A percentile compares a stretch with the other conserved stretches of the same genome.
phyloP scores from a whole-genome alignment of 2,329 filamentous ascomycete species.

The Fusarium verrucosum region DNA sequence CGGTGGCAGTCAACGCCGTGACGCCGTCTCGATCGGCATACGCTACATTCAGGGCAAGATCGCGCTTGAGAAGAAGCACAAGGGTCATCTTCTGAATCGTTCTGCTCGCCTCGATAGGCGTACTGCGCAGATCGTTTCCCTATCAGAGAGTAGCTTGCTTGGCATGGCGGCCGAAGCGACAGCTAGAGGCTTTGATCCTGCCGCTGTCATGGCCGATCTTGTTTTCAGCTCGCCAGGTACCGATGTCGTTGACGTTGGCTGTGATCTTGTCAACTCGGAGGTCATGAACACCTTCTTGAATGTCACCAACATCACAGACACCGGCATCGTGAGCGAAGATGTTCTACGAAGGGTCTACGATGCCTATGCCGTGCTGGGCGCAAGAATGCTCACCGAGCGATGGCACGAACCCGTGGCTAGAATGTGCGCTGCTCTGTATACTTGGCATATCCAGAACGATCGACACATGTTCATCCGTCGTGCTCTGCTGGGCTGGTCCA shows the following conservation, averaged over 20 bases:
- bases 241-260: slow-evolving; percentile 38
- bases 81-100: slow-evolving; percentile 22
- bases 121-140: slow-evolving; percentile 37
- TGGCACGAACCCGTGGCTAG: slow-evolving; percentile 47
- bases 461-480: slow-evolving; percentile 47
- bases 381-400: slow-evolving; percentile 45
- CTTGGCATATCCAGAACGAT: slow-evolving; percentile 48
- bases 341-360: slow-evolving; percentile 33
- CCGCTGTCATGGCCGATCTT: slow-evolving; percentile 37
- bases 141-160: slow-evolving; percentile 38
- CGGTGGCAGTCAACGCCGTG: slow-evolving; percentile 32
- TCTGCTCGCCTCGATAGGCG: slow-evolving; percentile 32
- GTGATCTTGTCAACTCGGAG: slow-evolving; percentile 38
- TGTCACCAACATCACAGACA: slow-evolving; percentile 35
- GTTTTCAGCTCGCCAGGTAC: slow-evolving; percentile 42
- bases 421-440: slow-evolving; percentile 47
- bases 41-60: slow-evolving; percentile 40
- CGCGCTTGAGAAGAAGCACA: slow-evolving; percentile 35
- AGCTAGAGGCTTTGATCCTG: slow-evolving; percentile 35
- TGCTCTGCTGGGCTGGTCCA: slow-evolving; percentile 44
- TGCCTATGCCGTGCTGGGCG: slow-evolving; percentile 37
- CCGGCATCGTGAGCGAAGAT: slow-evolving; percentile 30
- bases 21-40: slow-evolving; percentile 34
- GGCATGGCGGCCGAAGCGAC: slow-evolving; percentile 39
- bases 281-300: slow-evolving; percentile 41